Conservation (phyloP, 495 filamentous ascomycete species). For the Trichoderma gamsii region DNA sequence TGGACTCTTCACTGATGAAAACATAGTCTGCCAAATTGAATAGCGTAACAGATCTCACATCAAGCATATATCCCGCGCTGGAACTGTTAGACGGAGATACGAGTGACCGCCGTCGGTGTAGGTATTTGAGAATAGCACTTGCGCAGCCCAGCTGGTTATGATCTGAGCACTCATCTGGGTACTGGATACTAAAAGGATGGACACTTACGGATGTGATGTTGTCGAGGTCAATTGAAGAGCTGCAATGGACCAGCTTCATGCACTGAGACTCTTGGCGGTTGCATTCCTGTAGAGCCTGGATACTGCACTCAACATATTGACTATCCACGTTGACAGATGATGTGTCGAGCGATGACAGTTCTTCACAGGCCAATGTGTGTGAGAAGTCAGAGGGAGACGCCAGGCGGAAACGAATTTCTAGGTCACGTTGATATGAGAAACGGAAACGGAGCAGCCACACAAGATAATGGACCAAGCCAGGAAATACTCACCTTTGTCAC, state of each 20-base stretch:
- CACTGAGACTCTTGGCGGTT: constrained; percentile 45
- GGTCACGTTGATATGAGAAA: neutral
- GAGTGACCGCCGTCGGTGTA: constrained; percentile 63
- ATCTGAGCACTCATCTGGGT: constrained; percentile 17
- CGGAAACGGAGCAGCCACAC: neutral
- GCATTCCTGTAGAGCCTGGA: constrained; percentile 30
- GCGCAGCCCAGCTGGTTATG: constrained; percentile 57
- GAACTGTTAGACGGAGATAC: constrained; percentile 51
- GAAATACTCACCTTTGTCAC: constrained; percentile 28
- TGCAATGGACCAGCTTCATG: constrained; percentile 59
- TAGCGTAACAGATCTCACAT: constrained; percentile 64
- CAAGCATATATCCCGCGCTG: constrained; percentile 46
- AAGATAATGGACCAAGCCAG: constrained; percentile 24
- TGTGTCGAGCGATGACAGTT: neutral
- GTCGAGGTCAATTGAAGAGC: constrained; percentile 69
- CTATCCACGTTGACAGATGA: constrained; percentile 20
- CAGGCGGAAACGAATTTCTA: neutral
- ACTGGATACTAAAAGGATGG: neutral
- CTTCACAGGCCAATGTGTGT: neutral
- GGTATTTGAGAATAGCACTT: constrained; percentile 73
- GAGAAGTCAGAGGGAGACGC: constrained; percentile 11
- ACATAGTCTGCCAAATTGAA: constrained; percentile 70
- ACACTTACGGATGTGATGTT: constrained; percentile 45
- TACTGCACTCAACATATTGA: constrained; percentile 41
- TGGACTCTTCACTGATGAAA: constrained; percentile 77